Evolutionary conservation across 108 stramenopile genomes (phyloP), one percentile per base, ranked within the genome.

Genomic region (Pseudonitzschia delicatissima): DNA sequence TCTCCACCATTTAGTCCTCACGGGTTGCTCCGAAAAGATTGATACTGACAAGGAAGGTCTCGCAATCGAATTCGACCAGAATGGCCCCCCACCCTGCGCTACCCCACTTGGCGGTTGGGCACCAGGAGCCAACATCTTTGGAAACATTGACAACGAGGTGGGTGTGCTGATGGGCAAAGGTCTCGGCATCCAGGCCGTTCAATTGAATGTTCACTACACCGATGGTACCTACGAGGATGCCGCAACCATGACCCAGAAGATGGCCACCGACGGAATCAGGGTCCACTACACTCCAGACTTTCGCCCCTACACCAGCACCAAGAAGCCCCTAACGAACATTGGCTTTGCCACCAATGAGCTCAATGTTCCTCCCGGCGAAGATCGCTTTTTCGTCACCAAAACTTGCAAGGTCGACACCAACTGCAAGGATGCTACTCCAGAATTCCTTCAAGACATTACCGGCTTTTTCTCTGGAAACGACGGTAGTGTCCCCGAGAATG

Each of bases 141-240:
- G 32, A 28, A 33, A 4, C 4, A 8, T 13, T 27, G 9, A 8
- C 5, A 11, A 13, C 17, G 32, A 55, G 9, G 13, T 9, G 3
- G 53, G 53, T 28, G 13, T 55, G n/a, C 29, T 29, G 6, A n/a
- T 55, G n/a, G 53, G 53, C 11, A 5, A n/a, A 11, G 29, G 31
- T 4, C 1, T 55, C 8, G 31, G 31, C 5, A 55, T 55, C n/a
- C n/a, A 13, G 17, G 53, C 53, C 6, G n/a, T 55, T 15, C 9
- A 13, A 5, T 17, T 55, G n/a, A 55, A 55, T 27, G 53, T 55
- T 8, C 53, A 55, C 32, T 55, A 55, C 32, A 55, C 53, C 31
- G 53, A 55, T 55, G 53, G 29, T 25, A 29, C 5, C n/a, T 55
- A 55, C 20, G 53, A 25, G 2, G 53, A 55, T 11, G 15, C 28